Evolutionary conservation across 768 basidiomycete species (phyloP), one percentile per base, ranked within the genome.

Genomic region (Phaeolepiota aurea): DNA sequence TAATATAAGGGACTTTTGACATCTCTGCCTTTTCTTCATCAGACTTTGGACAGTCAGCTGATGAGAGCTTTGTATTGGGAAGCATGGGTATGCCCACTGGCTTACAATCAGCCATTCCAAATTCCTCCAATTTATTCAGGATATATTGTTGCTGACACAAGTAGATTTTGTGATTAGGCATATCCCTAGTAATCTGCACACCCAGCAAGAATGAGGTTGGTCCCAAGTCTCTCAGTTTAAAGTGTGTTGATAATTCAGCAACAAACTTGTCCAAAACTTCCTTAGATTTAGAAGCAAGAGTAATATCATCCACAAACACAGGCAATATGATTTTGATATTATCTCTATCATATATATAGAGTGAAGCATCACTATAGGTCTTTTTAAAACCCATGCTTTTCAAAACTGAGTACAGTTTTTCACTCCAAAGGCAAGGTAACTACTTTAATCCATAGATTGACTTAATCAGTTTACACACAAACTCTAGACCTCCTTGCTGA

Each of bases 371-470:
- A 32, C 42, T 31, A 18, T 47, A 13, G 11, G 32, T 19, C 16
- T 20, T 3, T 10, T 37, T 45, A 38, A 47, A 51, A 10, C 47
- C 45, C 20, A 50, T 37, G 15, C 18, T 37, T 23, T 10, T 11
- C 7, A 45, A 36, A 3, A 33, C 33, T n/a, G 12, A 3, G 31
- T 48, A 19, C 2, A 61, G 40, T 37, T 45, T 50, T 40, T 54
- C 38, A 32, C 59, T 50, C 64, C 65, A 70, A 12, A 55, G 42
- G 11, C 52, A 36, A 2, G 52, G 55, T 1, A 60, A 53, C 43
- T 69, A 65, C 18, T 62, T 62, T 5, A 64, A 49, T 0, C 66
- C 61, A 50, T 68, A 69, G 3, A 69, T 43, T 2, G 52, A 42
- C 32, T 52, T 45, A 7, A 43, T 43, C 5, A 64, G 49, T 3